A percentile compares a stretch with the other conserved stretches of the same genome.
Evolutionary conservation across 148 eudicot genomes (phyloP).

Genomic region (Spergularia marina): DNA sequence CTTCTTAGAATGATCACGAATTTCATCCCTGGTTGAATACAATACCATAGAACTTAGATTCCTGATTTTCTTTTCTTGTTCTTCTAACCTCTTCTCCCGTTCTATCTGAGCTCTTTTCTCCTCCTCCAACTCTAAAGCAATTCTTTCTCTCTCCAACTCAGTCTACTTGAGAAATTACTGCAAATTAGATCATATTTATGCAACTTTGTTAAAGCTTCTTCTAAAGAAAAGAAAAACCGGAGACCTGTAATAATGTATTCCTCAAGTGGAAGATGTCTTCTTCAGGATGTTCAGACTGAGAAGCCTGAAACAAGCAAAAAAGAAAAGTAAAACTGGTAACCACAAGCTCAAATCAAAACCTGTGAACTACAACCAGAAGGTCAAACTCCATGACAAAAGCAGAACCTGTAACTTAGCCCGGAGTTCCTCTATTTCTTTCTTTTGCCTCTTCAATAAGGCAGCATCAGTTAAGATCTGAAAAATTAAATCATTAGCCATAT

Average conservation of each 20-base stretch:
- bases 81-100: slow-evolving; percentile 71
- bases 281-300: slow-evolving; percentile 85
- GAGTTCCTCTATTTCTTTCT: slow-evolving; percentile 95
- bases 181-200: slow-evolving; percentile 13
- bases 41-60: slow-evolving; percentile 93
- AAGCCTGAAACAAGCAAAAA: slow-evolving; percentile 43
- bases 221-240: slow-evolving; percentile 5
- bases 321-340: background rate
- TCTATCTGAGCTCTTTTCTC: slow-evolving; percentile 93
- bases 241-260: slow-evolving; percentile 86
- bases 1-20: slow-evolving; percentile 52
- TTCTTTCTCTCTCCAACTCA: slow-evolving; percentile 92
- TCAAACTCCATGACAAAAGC: slow-evolving; percentile 7
- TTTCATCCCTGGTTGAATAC: slow-evolving; percentile 75
- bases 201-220: slow-evolving; percentile 1
- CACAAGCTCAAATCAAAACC: slow-evolving; percentile 1
- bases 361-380: background rate
- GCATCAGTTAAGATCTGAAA: slow-evolving; percentile 92
- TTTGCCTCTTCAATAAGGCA: slow-evolving; percentile 93
- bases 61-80: slow-evolving; percentile 85
- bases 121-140: slow-evolving; percentile 96
- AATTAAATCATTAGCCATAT: slow-evolving; percentile 17
- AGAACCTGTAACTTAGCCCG: slow-evolving; percentile 85
- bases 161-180: slow-evolving; percentile 44
- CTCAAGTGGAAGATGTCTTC: slow-evolving; percentile 86